Evolutionary conservation across 139 green algal genomes (phyloP), one percentile per base, ranked within the genome.

Genomic region (Chlorella ohadii): DNA sequence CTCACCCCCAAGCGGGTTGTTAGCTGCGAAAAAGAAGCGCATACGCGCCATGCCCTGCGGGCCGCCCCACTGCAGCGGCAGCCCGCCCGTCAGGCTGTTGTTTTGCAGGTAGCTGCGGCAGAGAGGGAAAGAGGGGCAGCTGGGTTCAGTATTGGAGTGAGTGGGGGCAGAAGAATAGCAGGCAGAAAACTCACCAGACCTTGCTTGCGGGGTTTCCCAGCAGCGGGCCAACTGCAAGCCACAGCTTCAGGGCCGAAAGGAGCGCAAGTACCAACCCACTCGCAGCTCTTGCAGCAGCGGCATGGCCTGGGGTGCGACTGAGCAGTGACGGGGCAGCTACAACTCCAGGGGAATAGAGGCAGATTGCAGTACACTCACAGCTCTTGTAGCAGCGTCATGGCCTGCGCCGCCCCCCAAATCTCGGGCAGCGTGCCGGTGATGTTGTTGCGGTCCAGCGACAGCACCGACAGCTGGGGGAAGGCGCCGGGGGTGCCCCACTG

Each of bases 1-100:
- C 79, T 33, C 79, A 85, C 80, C 80, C 72, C 84, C 76, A 13
- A 88, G 55, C 12, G 38, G 70, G 39, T 88, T 88, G 75, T 81
- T 51, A 39, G n/a, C 9, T 1, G 74, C 51, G 19, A 66, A 66
- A 0, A 89, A 33, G 44, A 78, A 68, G 34, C 72, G 31, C 9
- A 89, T 72, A 13, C 38, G 20, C 1, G 61, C 41, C 75, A 82
- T 72, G 61, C 20, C 68, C 20, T 38, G 12, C 0, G 20, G 23
- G 81, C 20, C 9, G 47, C 59, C 84, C 77, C 78, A 86, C 4
- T 5, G 44, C 22, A 73, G 6, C 16, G 87, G 87, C 68, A 90
- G 87, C 13, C 70, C 67, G 1, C 87, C 87, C 2, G 67, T 81
- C 67, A 90, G 57, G 6, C 31, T 17, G 74, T 90, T 90, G 63